Percentiles rank a stretch among this genome's conserved stretches.
phyloP scores from a whole-genome alignment of 228 moss, liverwort and hornwort genomes.

The Sphagnum magellanicum region DNA sequence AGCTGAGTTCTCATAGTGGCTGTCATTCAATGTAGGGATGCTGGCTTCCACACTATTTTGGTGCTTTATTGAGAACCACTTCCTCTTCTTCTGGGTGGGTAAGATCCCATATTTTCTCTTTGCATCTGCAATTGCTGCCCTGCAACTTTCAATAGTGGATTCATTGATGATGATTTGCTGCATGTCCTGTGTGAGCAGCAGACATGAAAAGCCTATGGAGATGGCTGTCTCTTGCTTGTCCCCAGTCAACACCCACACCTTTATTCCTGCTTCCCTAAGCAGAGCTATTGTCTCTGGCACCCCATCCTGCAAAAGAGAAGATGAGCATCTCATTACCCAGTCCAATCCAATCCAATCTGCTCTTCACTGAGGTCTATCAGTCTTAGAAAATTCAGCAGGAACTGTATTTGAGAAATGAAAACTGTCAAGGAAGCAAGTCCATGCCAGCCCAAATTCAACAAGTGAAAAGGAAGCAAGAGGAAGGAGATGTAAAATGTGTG shows the following conservation, averaged over 20 bases:
- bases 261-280: conserved; percentile 77
- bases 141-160: conserved; percentile 42
- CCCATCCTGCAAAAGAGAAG: conserved; percentile 28
- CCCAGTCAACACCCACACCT: conserved; percentile 89
- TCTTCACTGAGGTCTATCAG: too few species aligned
- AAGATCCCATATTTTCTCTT: conserved; percentile 32
- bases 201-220: conserved; percentile 76
- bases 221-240: conserved; percentile 98
- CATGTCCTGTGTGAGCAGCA: conserved; percentile 74
- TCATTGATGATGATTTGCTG: conserved; percentile 72
- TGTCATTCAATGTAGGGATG: neutral
- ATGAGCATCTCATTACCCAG: too few species aligned
- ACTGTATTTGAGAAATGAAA: too few species aligned
- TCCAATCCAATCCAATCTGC: too few species aligned
- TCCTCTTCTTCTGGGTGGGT: conserved; percentile 4
- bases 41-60: conserved; percentile 12
- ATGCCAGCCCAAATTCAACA: too few species aligned
- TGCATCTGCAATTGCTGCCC: conserved; percentile 30
- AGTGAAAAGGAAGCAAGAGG: too few species aligned
- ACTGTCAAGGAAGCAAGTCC: too few species aligned
- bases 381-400: too few species aligned
- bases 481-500: too few species aligned
- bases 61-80: conserved; percentile 13
- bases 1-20: conserved; percentile 1
- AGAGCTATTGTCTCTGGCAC: conserved; percentile 70